Evolutionary conservation across 2,329 filamentous ascomycete species (phyloP).

Genomic region (Neonectria coccinea): DNA sequence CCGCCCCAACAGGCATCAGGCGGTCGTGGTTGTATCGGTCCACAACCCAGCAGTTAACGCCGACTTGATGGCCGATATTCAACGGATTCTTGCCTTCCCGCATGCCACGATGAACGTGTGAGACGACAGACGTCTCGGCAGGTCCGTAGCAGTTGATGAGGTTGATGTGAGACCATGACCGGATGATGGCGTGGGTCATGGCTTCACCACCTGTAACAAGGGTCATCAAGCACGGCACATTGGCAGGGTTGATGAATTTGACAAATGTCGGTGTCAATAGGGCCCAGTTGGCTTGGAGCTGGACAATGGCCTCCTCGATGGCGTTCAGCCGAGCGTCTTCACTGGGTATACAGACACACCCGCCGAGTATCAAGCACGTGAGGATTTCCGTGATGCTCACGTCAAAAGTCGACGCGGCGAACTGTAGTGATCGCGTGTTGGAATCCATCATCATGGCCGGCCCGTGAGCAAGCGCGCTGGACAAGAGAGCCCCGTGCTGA

Average conservation of each 20-base stretch:
- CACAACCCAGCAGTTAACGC: slow-evolving; percentile 44
- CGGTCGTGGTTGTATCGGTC: slow-evolving; percentile 42
- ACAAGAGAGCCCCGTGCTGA: slow-evolving; percentile 35
- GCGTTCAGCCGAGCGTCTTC: slow-evolving; percentile 35
- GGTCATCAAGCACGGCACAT: slow-evolving; percentile 36
- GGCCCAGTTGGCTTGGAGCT: slow-evolving; percentile 33
- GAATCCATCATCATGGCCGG: slow-evolving; percentile 33
- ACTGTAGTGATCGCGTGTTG: slow-evolving; percentile 46
- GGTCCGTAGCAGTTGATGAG: slow-evolving; percentile 38
- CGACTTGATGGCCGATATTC: slow-evolving; percentile 38
- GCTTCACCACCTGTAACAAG: slow-evolving; percentile 43
- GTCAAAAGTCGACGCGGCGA: slow-evolving; percentile 50
- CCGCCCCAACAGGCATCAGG: slow-evolving; percentile 46
- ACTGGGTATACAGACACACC: slow-evolving; percentile 29
- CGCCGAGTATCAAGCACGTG: slow-evolving; percentile 37
- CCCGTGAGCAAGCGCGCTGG: slow-evolving; percentile 36
- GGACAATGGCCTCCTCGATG: slow-evolving; percentile 23
- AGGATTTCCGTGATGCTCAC: slow-evolving; percentile 43
- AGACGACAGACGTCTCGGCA: slow-evolving; percentile 40
- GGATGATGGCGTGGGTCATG: slow-evolving; percentile 37
- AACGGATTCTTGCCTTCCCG: slow-evolving; percentile 33
- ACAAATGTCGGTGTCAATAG: slow-evolving; percentile 35
- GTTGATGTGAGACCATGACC: slow-evolving; percentile 33
- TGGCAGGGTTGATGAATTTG: slow-evolving; percentile 28
- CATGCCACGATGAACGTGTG: slow-evolving; percentile 33